Percentiles rank a stretch among this genome's conserved stretches.
Evolutionary conservation across 78 protist species (phyloP).

Genomic region (Blattamonas nauphoetae): DNA sequence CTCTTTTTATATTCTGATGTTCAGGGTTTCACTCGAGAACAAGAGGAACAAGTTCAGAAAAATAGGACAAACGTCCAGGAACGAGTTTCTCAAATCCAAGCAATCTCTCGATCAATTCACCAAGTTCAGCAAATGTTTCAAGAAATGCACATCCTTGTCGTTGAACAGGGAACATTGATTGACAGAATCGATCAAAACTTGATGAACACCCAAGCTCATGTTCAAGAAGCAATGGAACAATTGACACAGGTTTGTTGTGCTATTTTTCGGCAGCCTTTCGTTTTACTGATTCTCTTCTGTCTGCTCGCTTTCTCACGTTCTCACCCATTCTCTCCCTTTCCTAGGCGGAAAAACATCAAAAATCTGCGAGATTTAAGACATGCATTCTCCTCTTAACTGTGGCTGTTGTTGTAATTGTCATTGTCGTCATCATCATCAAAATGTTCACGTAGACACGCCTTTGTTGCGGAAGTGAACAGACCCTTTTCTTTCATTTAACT

Average conservation of each 20-base stretch:
- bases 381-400: background rate
- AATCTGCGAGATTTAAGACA: background rate
- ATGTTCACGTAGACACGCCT: no score
- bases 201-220: background rate
- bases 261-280: no score
- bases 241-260: no score
- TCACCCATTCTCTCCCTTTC: no score
- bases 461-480: no score
- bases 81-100: background rate
- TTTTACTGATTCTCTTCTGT: no score
- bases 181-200: slow-evolving; percentile 1
- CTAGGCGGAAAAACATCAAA: background rate
- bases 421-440: background rate
- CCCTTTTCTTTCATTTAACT: no score
- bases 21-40: background rate
- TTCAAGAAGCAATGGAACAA: background rate
- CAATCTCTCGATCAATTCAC: background rate
- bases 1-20: background rate
- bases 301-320: no score
- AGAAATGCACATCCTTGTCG: background rate
- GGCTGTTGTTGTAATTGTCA: background rate
- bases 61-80: background rate
- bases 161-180: background rate
- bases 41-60: background rate
- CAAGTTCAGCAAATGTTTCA: background rate